A percentile compares a stretch with the other conserved stretches of the same genome.
These are phyloP conservation scores for Micractinium sp. DNA, from an alignment of 139 green algal genomes.

Conservation along the genomic window DNA sequence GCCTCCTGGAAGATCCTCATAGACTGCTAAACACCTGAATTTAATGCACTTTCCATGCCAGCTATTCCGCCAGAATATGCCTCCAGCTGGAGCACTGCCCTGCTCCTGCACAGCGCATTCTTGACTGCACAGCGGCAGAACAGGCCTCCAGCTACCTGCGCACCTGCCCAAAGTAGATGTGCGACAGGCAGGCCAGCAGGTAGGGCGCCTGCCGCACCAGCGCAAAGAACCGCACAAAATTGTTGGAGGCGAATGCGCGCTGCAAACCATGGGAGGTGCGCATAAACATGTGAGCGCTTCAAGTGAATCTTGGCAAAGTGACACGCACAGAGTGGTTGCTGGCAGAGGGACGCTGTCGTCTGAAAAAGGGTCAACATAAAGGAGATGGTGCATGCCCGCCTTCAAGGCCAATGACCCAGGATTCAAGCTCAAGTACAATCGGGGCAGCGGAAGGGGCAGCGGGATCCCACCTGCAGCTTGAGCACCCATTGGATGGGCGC, in stretches of 20 bases:
- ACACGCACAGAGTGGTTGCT: not conserved
- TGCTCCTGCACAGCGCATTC: no score
- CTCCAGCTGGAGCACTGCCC: no score
- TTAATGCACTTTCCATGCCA: no score
- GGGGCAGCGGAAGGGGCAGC: not conserved
- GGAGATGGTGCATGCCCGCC: not conserved
- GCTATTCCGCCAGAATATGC: no score
- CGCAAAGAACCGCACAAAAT: slow-evolving; percentile 71
- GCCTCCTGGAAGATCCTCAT: no score
- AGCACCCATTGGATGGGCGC: slow-evolving; percentile 18
- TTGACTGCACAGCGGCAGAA: no score
- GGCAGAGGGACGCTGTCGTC: no score
- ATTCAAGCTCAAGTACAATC: no score
- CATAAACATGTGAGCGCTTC: not conserved
- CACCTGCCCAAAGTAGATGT: slow-evolving; percentile 67
- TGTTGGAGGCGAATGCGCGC: slow-evolving; percentile 28
- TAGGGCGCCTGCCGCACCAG: slow-evolving; percentile 62
- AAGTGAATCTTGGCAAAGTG: not conserved
- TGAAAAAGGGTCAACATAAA: not conserved
- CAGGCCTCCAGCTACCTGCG: not conserved
- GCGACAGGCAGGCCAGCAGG: slow-evolving; percentile 70
- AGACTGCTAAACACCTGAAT: no score
- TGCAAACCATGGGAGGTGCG: slow-evolving; percentile 28
- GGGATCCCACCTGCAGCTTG: slow-evolving; percentile 15
- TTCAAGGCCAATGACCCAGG: not conserved